A percentile compares a stretch with the other conserved stretches of the same genome.
Conservation (phyloP, 805 yeast genomes). For the Teunomyces pallodes region DNA sequence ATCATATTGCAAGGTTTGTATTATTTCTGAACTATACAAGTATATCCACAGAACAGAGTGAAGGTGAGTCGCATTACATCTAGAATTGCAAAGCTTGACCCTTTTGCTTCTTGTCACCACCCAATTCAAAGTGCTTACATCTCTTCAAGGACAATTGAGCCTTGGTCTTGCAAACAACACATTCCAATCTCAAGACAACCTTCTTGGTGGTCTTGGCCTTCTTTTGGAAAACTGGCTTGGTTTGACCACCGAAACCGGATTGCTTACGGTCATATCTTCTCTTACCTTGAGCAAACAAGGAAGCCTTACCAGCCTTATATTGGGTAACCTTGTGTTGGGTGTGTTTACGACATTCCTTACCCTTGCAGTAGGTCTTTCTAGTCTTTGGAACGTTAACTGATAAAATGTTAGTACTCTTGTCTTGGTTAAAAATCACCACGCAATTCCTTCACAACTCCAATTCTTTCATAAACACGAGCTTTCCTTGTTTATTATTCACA, state of each 20-base stretch:
- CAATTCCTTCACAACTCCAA: too few species aligned
- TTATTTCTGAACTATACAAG: slow-evolving; percentile 4
- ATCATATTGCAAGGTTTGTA: slow-evolving; percentile 2
- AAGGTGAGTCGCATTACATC: slow-evolving; percentile 19
- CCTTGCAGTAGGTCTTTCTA: slow-evolving; percentile 99
- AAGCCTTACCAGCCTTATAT: slow-evolving; percentile 99
- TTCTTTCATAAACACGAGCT: not conserved
- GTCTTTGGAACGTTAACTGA: slow-evolving; percentile 99
- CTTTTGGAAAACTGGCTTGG: slow-evolving; percentile 99
- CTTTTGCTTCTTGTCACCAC: slow-evolving; percentile 99
- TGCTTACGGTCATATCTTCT: slow-evolving; percentile 99
- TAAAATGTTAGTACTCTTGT: slow-evolving; percentile 18
- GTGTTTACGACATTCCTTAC: slow-evolving; percentile 98
- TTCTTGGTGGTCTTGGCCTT: slow-evolving; percentile 99
- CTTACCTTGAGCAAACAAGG: slow-evolving; percentile 99
- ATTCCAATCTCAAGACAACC: slow-evolving; percentile 98
- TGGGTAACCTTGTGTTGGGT: slow-evolving; percentile 99
- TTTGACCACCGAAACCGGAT: slow-evolving; percentile 99
- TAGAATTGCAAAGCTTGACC: slow-evolving; percentile 99
- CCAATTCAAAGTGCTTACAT: slow-evolving; percentile 99
- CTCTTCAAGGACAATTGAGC: slow-evolving; percentile 97
- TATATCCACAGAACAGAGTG: slow-evolving; percentile 4
- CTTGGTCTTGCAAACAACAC: slow-evolving; percentile 98
- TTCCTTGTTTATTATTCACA: not conserved
- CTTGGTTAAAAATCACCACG: not conserved